A percentile compares a stretch with the other conserved stretches of the same genome.
Evolutionary conservation across 192 early-diverging fungal species (phyloP).

Genomic region (Entomortierella beljakovae): DNA sequence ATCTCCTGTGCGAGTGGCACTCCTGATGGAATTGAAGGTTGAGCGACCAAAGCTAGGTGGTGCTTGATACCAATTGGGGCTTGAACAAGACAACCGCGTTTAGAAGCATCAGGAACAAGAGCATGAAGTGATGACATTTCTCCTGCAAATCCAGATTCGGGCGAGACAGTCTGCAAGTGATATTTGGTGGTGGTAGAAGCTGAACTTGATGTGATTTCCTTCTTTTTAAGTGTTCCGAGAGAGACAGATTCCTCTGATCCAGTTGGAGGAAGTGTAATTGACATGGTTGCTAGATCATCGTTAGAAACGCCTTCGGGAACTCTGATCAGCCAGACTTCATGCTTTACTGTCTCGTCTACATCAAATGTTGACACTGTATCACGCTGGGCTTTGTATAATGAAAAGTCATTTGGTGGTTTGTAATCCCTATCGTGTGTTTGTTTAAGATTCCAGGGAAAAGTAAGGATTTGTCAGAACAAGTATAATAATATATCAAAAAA

Average conservation of each 20-base stretch:
- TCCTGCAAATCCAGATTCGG: constrained; percentile 47
- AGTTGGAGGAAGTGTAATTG: constrained; percentile 11
- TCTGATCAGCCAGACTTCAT: constrained; percentile 50
- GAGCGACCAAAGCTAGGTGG: constrained; percentile 36
- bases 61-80: constrained; percentile 30
- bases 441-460: background rate
- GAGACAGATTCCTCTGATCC: constrained; percentile 6
- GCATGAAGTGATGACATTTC: constrained; percentile 36
- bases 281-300: constrained; percentile 47
- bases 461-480: background rate
- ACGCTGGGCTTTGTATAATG: constrained; percentile 35
- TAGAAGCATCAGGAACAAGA: constrained; percentile 26
- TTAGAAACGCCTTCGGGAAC: constrained; percentile 46
- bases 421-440: constrained; percentile 26
- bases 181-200: constrained; percentile 37
- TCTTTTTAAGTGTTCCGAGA: constrained; percentile 44
- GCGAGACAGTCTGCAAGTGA: constrained; percentile 29
- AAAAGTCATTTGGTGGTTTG: constrained; percentile 42
- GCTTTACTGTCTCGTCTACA: constrained; percentile 23
- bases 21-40: constrained; percentile 32
- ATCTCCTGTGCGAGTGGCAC: constrained; percentile 56
- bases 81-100: constrained; percentile 34
- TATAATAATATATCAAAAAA: background rate
- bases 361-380: constrained; percentile 30
- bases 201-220: constrained; percentile 22